A percentile compares a stretch with the other conserved stretches of the same genome.
Evolutionary conservation across 768 basidiomycete species (phyloP).

Genomic region (Kwoniella europaea): DNA sequence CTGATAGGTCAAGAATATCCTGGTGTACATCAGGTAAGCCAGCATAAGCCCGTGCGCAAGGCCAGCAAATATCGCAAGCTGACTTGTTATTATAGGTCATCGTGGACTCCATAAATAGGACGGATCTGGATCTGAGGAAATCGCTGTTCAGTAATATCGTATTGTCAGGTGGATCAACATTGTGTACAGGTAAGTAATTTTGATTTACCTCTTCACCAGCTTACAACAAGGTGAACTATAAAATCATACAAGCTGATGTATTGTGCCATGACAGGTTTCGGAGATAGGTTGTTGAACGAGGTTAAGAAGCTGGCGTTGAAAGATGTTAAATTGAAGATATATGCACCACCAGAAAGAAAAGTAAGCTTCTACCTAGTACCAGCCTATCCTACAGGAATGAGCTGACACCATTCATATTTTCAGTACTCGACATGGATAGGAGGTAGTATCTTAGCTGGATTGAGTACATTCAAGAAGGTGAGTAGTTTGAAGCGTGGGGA

Average conservation of each 20-base stretch:
- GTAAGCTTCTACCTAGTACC: constrained; percentile 29
- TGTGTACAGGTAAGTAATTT: constrained; percentile 76
- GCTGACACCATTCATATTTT: not conserved
- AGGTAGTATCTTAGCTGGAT: constrained; percentile 91
- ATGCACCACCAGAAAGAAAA: constrained; percentile 98
- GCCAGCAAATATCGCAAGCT: constrained; percentile 1
- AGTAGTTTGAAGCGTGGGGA: constrained; percentile 23
- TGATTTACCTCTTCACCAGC: not conserved
- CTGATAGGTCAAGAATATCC: constrained; percentile 94
- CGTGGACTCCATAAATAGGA: constrained; percentile 95
- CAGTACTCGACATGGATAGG: constrained; percentile 65
- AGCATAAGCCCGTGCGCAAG: not conserved
- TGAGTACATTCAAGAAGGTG: constrained; percentile 98
- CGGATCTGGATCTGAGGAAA: constrained; percentile 94
- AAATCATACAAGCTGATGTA: not conserved
- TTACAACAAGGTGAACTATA: not conserved
- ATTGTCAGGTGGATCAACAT: constrained; percentile 91
- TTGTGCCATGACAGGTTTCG: constrained; percentile 70
- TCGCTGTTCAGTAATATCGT: constrained; percentile 95
- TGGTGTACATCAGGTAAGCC: constrained; percentile 79
- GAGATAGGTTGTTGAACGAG: constrained; percentile 92
- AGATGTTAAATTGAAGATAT: constrained; percentile 98
- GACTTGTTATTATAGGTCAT: constrained; percentile 66
- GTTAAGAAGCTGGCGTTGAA: constrained; percentile 88
- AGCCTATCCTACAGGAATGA: not conserved